Base-by-base conservation (phyloP, 768 basidiomycete species). In the Neoboletus subvelutipes region DNA sequence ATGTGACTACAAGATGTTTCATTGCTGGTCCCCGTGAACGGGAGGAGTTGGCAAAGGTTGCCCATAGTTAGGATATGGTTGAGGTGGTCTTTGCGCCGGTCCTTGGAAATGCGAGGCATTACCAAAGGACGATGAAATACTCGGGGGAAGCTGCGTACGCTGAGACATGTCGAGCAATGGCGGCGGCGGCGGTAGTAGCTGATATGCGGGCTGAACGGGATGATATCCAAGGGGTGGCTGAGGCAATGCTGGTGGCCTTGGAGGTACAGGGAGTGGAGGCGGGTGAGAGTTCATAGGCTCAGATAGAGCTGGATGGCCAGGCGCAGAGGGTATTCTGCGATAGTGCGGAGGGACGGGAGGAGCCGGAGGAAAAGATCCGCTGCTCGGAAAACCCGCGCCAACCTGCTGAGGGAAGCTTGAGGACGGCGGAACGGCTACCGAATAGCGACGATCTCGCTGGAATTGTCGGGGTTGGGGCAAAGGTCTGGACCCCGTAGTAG, bases 171-270 rank as follows among this genome's bases (percentile, higher is more conserved):
- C 64, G 31, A 69, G 69, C 20, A 70, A 64, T 36, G 72, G 20
- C n/a, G 76, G 75, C 0, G 70, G 73, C 1, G 71, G 69, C 12
- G 75, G 75, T 29, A 71, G 61, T 17, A 73, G 69, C 54, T 66
- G 75, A 56, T 69, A 75, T 20, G 72, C 67, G 20, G 75, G 71
- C 24, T 80, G 79, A n/a, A 73, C 55, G 50, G 76, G 72, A 47
- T 76, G 76, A 53, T 79, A 78, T 52, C 71, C 73, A 24, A 74
- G 60, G 13, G 79, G 83, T 26, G 78, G 81, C 33, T 78, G 78
- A 50, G 83, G 84, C 22, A 87, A 73, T 61, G 79, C 77, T 9
- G 80, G 75, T 37, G 76, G 78, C 47, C 81, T 71, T n/a, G 68
- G 57, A 47, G 71, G 74, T 17, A 63, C 54, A 22, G 71, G 69